phyloP scores from a whole-genome alignment of 2,329 filamentous ascomycete species.

The Endoconidiophora polonica region DNA sequence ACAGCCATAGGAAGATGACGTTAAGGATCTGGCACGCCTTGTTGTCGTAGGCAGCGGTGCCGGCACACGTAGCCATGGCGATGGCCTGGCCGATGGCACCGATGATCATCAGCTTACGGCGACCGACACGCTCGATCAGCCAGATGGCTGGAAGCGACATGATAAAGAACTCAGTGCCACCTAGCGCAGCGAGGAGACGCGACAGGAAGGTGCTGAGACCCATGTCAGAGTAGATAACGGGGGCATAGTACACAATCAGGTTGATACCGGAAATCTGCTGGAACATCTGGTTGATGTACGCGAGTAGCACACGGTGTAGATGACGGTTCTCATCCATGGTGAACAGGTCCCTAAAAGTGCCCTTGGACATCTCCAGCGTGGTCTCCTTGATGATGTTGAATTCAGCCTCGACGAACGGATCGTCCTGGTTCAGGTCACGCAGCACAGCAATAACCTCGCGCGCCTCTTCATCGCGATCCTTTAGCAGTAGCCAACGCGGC shows the following conservation, averaged over 20 bases:
- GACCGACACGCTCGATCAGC: slow-evolving; percentile 48
- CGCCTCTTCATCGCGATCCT: slow-evolving; percentile 30
- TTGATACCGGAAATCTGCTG: slow-evolving; percentile 49
- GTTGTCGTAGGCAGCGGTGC: slow-evolving; percentile 22
- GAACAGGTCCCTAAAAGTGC: slow-evolving; percentile 41
- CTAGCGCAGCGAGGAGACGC: slow-evolving; percentile 27
- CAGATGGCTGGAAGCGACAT: slow-evolving; percentile 29
- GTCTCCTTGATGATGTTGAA: slow-evolving; percentile 46
- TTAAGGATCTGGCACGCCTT: slow-evolving; percentile 38
- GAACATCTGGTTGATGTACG: slow-evolving; percentile 45
- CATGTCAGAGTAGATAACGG: slow-evolving; percentile 34
- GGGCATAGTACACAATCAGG: slow-evolving; percentile 46
- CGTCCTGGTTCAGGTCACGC: slow-evolving; percentile 35
- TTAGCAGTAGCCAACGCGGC: slow-evolving; percentile 31
- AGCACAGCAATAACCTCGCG: slow-evolving; percentile 33
- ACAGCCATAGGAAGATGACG: slow-evolving; percentile 52
- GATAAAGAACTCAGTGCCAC: slow-evolving; percentile 36
- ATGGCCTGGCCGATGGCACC: slow-evolving; percentile 43
- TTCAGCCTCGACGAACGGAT: slow-evolving; percentile 41
- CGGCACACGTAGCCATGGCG: slow-evolving; percentile 42
- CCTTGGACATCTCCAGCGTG: slow-evolving; percentile 43
- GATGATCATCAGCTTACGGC: slow-evolving; percentile 55
- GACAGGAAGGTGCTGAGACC: slow-evolving; percentile 38
- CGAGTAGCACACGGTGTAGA: slow-evolving; percentile 40
- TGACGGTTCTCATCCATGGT: slow-evolving; percentile 34